Evolutionary conservation across 1,139 yeast species (phyloP).

Genomic region (Blastobotrys apis): DNA sequence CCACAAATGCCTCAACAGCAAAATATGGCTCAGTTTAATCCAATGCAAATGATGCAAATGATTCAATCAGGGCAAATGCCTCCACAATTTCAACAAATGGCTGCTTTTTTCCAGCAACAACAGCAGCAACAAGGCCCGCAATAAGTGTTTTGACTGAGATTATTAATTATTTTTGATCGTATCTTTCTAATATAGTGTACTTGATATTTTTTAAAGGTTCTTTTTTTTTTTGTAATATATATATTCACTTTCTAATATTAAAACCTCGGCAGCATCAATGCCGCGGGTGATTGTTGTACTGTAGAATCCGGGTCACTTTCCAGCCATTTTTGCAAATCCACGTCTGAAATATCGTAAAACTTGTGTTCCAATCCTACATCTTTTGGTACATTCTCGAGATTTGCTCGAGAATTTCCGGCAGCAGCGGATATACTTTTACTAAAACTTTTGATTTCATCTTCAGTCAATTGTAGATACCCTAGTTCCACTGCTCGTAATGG

Average conservation of each 20-base stretch:
- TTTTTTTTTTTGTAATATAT: constrained; percentile 5
- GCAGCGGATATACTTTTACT: constrained; percentile 10
- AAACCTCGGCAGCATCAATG: constrained; percentile 2
- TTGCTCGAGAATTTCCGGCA: constrained; percentile 10
- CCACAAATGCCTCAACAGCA: constrained; percentile 6
- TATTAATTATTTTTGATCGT: constrained; percentile 3
- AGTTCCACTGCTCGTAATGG: constrained; percentile 4
- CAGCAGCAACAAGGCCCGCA: constrained; percentile 20
- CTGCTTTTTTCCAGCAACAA: constrained; percentile 23
- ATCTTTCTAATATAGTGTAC: background rate
- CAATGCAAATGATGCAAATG: constrained; percentile 15
- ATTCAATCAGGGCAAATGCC: constrained; percentile 14
- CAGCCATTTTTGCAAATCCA: constrained; percentile 6
- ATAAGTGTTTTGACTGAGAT: background rate
- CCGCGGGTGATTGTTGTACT: background rate
- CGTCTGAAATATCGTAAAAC: constrained; percentile 7
- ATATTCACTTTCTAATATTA: background rate
- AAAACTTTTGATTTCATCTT: constrained; percentile 6
- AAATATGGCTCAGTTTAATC: constrained; percentile 11
- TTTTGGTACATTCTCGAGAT: constrained; percentile 9
- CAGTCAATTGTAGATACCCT: constrained; percentile 10
- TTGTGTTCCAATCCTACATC: constrained; percentile 11
- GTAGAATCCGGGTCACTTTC: constrained; percentile 1
- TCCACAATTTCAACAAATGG: constrained; percentile 19
- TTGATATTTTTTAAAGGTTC: constrained; percentile 1